Evolutionary conservation across 2,329 filamentous ascomycete genomes (phyloP), one percentile per base, ranked within the genome.

Genomic region (Fusarium nelsonii): DNA sequence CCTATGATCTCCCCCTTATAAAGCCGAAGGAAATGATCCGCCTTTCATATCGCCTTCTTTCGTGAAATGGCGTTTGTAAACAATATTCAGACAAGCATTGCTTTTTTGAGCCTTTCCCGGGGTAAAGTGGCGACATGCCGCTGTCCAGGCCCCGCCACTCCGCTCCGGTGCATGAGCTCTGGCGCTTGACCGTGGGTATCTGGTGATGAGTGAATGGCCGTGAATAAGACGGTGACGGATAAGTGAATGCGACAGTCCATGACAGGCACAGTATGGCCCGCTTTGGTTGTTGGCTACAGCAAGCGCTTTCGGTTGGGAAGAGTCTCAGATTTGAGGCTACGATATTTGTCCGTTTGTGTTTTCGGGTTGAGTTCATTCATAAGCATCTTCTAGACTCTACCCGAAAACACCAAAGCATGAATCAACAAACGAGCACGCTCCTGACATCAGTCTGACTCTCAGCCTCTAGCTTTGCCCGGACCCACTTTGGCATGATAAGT

Each of bases 41-140:
- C n/a, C 12, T 48, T 48, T 11, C 18, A 48, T 28, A 20, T 32
- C 33, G 43, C 33, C 20, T 40, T 43, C 26, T 26, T 7, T 36
- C 34, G 46, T 44, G 20, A 14, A 53, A 68, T 40, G 44, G 28
- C 34, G 36, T 40, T 50, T 44, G 32, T 36, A 45, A 20, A 32
- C 36, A 40, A 51, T 26, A 58, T 56, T 30, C 34, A 60, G 39
- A 57, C 44, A 65, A 48, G 20, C 58, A 63, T 59, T 48, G 59
- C 41, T 51, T 46, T 49, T 55, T 50, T 23, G 57, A 37, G 44
- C 40, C 53, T 57, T 71, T 72, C 54, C 63, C 59, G 68, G 68
- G 68, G 69, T 69, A 63, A 72, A 70, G 72, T 70, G 68, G 70
- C 70, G 70, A 73, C 58, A 63, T 50, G 43, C 54, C 60, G 41